phyloP scores from a whole-genome alignment of 2,329 filamentous ascomycete genomes.

The Aspergillus sp. region DNA sequence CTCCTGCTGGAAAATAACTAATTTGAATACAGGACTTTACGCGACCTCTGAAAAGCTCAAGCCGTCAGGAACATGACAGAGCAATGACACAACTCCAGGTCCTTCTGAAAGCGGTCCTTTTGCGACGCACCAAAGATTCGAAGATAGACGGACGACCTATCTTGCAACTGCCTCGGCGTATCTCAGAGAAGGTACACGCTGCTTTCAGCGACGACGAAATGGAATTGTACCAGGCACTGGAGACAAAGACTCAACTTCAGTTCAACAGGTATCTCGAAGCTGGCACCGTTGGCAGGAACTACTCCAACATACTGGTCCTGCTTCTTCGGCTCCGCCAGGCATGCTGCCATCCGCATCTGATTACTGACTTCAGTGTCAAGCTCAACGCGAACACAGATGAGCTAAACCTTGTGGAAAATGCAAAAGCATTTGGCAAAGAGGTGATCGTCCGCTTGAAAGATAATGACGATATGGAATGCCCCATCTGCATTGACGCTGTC shows the following conservation, averaged over 20 bases:
- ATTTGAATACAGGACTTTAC: constrained; percentile 47
- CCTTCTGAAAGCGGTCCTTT: constrained; percentile 74
- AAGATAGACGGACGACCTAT: constrained; percentile 77
- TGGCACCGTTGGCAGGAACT: constrained; percentile 68
- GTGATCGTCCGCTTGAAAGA: constrained; percentile 67
- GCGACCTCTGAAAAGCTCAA: constrained; percentile 48
- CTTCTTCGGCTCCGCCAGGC: constrained; percentile 77
- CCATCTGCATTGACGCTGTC: constrained; percentile 75
- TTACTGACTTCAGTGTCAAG: constrained; percentile 63
- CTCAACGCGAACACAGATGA: constrained; percentile 47
- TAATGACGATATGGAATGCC: constrained; percentile 69
- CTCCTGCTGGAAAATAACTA: neutral
- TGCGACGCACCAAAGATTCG: constrained; percentile 79
- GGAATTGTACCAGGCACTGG: constrained; percentile 64
- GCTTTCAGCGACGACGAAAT: constrained; percentile 66
- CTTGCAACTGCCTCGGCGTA: constrained; percentile 65
- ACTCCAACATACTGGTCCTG: constrained; percentile 77
- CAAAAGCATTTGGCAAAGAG: constrained; percentile 56
- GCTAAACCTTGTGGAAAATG: constrained; percentile 61
- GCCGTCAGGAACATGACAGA: constrained; percentile 31
- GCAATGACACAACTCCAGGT: constrained; percentile 72
- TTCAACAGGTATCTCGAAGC: constrained; percentile 76
- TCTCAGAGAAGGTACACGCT: constrained; percentile 60
- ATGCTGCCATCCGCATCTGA: constrained; percentile 73
- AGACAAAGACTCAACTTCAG: constrained; percentile 63